Percentiles rank a stretch among this genome's conserved stretches.
Conservation (phyloP, 2,329 filamentous ascomycete species). For the Neofusicoccum kwambonambiense region DNA sequence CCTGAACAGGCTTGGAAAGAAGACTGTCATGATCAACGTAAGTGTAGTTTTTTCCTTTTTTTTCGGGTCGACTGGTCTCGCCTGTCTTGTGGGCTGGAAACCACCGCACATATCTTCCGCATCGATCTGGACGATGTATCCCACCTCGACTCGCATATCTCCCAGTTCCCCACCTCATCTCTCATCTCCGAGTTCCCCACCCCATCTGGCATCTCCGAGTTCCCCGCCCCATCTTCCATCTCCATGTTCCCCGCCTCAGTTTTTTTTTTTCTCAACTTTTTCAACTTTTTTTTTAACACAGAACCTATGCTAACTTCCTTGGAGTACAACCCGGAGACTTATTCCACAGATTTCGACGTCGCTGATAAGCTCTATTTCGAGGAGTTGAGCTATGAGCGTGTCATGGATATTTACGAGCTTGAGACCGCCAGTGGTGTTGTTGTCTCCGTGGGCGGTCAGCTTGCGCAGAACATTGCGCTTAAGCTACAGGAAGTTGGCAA, state of each 20-base stretch:
- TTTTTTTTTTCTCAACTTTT: no score
- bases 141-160: neutral
- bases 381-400: constrained; percentile 92
- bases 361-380: constrained; percentile 96
- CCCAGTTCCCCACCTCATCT: constrained; percentile 7
- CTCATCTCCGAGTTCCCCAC: neutral
- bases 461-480: constrained; percentile 96
- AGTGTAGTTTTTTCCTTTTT: constrained; percentile 41
- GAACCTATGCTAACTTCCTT: constrained; percentile 20
- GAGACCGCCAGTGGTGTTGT: constrained; percentile 84
- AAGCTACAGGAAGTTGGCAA: constrained; percentile 87
- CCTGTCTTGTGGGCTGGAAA: neutral
- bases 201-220: no score
- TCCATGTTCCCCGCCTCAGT: no score
- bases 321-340: constrained; percentile 74
- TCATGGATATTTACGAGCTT: constrained; percentile 98
- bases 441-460: constrained; percentile 91
- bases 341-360: constrained; percentile 79
- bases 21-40: constrained; percentile 93
- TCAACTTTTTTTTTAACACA: neutral
- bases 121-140: neutral
- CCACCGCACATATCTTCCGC: neutral
- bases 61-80: neutral
- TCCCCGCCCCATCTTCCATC: no score
- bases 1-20: constrained; percentile 82